Conservation (phyloP, 495 filamentous ascomycete genomes). For the Penicillium antarcticum region DNA sequence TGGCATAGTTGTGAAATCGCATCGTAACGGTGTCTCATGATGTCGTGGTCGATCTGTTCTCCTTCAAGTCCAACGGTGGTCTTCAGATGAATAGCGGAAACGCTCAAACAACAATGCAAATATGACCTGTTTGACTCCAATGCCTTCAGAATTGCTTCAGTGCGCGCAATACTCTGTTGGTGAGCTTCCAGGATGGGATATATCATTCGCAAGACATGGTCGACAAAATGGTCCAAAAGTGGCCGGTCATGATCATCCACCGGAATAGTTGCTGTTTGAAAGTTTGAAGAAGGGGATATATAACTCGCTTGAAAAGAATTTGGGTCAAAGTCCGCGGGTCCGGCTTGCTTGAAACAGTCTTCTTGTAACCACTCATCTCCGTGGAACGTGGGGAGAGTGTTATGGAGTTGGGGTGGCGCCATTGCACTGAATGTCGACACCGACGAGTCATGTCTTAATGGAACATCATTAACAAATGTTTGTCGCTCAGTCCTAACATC, state of each 20-base stretch:
- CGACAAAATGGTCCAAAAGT: conserved; percentile 87
- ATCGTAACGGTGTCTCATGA: conserved; percentile 88
- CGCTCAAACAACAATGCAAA: conserved; percentile 93
- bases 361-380: conserved; percentile 76
- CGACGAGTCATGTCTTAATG: conserved; percentile 75
- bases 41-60: conserved; percentile 85
- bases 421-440: conserved; percentile 85
- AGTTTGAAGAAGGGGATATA: too few species aligned
- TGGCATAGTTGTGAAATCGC: conserved; percentile 85
- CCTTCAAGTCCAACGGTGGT: conserved; percentile 61
- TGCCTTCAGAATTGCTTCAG: conserved; percentile 77
- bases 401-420: conserved; percentile 68
- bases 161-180: conserved; percentile 71
- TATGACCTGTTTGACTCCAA: conserved; percentile 90
- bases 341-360: conserved; percentile 62
- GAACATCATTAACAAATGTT: conserved; percentile 89
- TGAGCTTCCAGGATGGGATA: conserved; percentile 90
- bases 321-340: too few species aligned
- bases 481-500: conserved; percentile 95
- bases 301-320: too few species aligned
- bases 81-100: conserved; percentile 92
- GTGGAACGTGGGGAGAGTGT: conserved; percentile 61
- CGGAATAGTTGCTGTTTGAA: conserved; percentile 69
- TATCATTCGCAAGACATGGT: conserved; percentile 80
- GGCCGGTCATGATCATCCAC: conserved; percentile 86